phyloP scores from a whole-genome alignment of 176 grass and related monocot species.

The Canna indica region DNA sequence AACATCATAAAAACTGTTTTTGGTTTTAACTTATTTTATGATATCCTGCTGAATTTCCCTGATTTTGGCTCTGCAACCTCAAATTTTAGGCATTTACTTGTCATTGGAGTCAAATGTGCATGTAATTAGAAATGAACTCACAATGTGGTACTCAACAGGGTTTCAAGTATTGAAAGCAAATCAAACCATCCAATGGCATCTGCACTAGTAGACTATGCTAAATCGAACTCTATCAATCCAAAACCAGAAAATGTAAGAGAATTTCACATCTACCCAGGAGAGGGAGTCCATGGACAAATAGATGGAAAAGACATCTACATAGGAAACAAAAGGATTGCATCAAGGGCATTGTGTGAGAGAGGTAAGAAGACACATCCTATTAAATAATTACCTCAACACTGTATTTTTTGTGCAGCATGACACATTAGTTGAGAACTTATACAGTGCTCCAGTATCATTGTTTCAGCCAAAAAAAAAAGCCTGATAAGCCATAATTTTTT shows the following conservation, averaged over 20 bases:
- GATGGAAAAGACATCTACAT: constrained; percentile 56
- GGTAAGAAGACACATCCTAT: constrained; percentile 31
- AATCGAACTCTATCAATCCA: constrained; percentile 50
- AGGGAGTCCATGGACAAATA: constrained; percentile 83
- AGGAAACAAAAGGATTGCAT: constrained; percentile 75
- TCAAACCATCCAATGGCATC: constrained; percentile 96
- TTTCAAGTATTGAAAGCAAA: constrained; percentile 89
- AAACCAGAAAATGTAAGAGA: constrained; percentile 64
- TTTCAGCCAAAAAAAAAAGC: no score
- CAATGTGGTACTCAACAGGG: constrained; percentile 39
- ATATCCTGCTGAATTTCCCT: no score
- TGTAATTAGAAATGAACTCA: background rate
- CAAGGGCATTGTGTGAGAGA: constrained; percentile 58
- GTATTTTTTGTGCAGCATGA: no score
- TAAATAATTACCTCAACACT: background rate
- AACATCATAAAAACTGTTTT: background rate
- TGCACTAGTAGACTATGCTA: constrained; percentile 65
- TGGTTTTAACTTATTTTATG: background rate
- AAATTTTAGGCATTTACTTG: no score
- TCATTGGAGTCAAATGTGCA: no score
- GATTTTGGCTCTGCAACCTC: no score
- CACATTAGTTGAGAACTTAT: no score
- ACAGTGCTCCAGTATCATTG: no score
- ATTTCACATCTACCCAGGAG: constrained; percentile 68
- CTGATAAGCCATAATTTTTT: no score